Percentiles rank a stretch among this genome's conserved stretches.
These are phyloP conservation scores for Sporothrix euskadiensis DNA, from an alignment of 2,329 filamentous ascomycete species.

Conservation along the genomic window DNA sequence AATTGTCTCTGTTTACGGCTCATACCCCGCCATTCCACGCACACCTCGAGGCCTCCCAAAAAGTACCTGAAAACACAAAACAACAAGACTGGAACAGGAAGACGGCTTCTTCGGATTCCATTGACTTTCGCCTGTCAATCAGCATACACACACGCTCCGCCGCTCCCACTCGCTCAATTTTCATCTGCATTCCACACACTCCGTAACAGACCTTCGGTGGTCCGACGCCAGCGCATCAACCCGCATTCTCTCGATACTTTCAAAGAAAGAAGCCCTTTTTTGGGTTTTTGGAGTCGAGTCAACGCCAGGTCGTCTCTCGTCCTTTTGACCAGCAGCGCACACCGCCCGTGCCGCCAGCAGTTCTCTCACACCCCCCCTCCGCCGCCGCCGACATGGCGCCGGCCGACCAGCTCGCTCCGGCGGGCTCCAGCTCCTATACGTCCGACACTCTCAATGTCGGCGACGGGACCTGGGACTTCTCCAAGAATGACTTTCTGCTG, in stretches of 20 bases:
- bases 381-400: constrained; percentile 59
- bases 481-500: constrained; percentile 73
- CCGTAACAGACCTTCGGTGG: background rate
- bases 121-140: background rate
- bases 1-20: background rate
- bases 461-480: constrained; percentile 81
- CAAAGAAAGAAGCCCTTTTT: background rate
- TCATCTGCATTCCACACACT: constrained; percentile 11
- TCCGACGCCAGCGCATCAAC: constrained; percentile 5
- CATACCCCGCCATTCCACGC: constrained; percentile 16
- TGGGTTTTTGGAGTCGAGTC: constrained; percentile 7
- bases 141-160: background rate
- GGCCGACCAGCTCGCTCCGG: constrained; percentile 62
- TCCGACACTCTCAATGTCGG: constrained; percentile 75
- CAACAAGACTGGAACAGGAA: background rate
- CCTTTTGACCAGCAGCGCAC: background rate
- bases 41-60: background rate
- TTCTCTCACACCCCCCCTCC: background rate
- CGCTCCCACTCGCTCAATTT: background rate
- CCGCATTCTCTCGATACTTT: constrained; percentile 1
- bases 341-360: background rate
- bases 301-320: background rate
- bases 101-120: background rate
- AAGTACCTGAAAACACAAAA: background rate
- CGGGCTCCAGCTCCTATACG: constrained; percentile 71